A percentile compares a stretch with the other conserved stretches of the same genome.
Conservation (phyloP, 441 rosid genomes). For the Euphorbia schlechtendalii region DNA sequence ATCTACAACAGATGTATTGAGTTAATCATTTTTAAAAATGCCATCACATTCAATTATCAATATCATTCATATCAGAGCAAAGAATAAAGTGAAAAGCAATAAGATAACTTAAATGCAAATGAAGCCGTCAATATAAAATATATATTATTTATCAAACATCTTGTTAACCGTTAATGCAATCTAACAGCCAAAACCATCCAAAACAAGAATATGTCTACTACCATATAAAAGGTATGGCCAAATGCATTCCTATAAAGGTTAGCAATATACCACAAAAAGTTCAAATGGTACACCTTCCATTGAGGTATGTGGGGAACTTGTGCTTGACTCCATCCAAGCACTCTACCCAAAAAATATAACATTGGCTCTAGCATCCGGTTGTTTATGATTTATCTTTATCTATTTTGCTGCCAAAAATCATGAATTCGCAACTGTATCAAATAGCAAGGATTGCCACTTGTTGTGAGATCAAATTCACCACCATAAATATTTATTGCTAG, state of each 20-base stretch:
- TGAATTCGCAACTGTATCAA: neutral
- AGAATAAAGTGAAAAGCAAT: neutral
- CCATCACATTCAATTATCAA: neutral
- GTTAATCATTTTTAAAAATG: constrained; percentile 6
- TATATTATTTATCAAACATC: neutral
- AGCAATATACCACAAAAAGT: neutral
- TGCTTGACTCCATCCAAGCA: neutral
- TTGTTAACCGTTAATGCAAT: neutral
- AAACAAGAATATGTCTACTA: neutral
- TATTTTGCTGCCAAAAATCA: neutral
- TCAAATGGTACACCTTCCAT: neutral
- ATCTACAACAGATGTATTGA: constrained; percentile 2
- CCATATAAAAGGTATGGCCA: neutral
- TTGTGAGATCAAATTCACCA: constrained; percentile 3
- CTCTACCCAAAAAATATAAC: neutral
- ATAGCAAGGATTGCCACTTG: neutral
- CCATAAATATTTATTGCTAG: neutral
- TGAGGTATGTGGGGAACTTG: neutral
- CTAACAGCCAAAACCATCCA: neutral
- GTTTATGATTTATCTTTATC: neutral
- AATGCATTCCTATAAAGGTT: neutral
- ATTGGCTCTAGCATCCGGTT: neutral
- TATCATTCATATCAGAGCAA: no score
- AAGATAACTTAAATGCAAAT: neutral
- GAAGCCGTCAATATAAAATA: neutral